These are phyloP conservation scores for Ophiostoma populinum DNA, from an alignment of 2,329 filamentous ascomycete genomes.

Conservation along the genomic window DNA sequence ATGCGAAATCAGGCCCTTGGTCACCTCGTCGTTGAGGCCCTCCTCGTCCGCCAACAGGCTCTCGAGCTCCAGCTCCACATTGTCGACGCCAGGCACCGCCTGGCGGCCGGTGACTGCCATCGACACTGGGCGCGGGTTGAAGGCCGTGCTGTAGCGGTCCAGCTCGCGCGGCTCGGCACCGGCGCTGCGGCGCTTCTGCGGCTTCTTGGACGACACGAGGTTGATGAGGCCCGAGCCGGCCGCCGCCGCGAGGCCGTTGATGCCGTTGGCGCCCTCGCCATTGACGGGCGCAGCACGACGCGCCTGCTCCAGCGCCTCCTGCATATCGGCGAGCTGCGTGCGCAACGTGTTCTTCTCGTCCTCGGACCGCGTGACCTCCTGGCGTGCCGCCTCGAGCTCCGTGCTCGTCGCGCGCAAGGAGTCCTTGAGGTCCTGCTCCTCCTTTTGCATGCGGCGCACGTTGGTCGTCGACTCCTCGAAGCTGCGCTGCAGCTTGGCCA, in stretches of 20 bases:
- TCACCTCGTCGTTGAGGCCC: conserved; percentile 89
- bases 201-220: conserved; percentile 85
- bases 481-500: conserved; percentile 74
- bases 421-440: conserved; percentile 74
- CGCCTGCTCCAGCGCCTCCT: conserved; percentile 81
- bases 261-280: conserved; percentile 28
- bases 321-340: conserved; percentile 75
- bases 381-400: conserved; percentile 65
- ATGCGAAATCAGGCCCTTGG: conserved; percentile 87
- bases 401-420: conserved; percentile 61
- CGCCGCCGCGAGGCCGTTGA: conserved; percentile 27
- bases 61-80: conserved; percentile 88
- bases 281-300: conserved; percentile 61
- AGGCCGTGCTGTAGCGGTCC: conserved; percentile 81
- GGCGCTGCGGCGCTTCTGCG: conserved; percentile 76
- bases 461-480: conserved; percentile 83
- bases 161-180: conserved; percentile 70
- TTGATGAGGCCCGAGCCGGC: conserved; percentile 82
- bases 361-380: conserved; percentile 60
- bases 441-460: conserved; percentile 86
- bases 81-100: conserved; percentile 56
- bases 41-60: conserved; percentile 89
- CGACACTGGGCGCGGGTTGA: conserved; percentile 87
- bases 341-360: conserved; percentile 71
- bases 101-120: conserved; percentile 73